These are phyloP conservation scores for Monilinia aucupariae DNA, from an alignment of 2,329 filamentous ascomycete genomes.

Conservation along the genomic window DNA sequence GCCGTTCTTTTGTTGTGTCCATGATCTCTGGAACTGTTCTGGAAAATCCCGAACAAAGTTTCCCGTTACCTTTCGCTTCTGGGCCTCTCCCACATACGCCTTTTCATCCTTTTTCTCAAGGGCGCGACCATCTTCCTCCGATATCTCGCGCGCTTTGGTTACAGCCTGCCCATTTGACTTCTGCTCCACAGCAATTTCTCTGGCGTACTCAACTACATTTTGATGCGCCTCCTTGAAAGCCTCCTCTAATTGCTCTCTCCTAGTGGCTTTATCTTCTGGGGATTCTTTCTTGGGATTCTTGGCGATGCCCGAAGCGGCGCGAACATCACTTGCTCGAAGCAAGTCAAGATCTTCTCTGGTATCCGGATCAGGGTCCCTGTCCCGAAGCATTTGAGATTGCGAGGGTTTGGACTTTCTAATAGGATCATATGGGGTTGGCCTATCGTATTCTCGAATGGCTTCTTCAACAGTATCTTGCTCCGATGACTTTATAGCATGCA, in stretches of 20 bases:
- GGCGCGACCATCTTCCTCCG: neutral
- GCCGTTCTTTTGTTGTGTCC: constrained; percentile 34
- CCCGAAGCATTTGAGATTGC: neutral
- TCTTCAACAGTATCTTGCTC: neutral
- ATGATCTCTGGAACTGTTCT: constrained; percentile 45
- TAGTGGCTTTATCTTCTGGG: constrained; percentile 26
- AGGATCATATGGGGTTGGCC: neutral
- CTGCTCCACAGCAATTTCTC: constrained; percentile 17
- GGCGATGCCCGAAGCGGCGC: constrained; percentile 25
- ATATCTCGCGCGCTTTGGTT: neutral
- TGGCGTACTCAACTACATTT: neutral
- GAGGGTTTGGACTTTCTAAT: neutral
- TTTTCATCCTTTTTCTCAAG: neutral
- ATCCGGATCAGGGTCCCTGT: constrained; percentile 9
- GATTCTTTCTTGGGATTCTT: constrained; percentile 21
- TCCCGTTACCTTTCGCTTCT: constrained; percentile 38
- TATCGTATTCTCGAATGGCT: neutral
- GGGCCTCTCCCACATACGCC: neutral
- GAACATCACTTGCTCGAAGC: constrained; percentile 28
- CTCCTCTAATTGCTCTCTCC: constrained; percentile 29
- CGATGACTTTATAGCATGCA: neutral
- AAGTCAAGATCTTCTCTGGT: constrained; percentile 23
- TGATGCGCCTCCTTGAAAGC: constrained; percentile 23
- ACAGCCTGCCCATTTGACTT: neutral
- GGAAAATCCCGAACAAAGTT: constrained; percentile 49